Evolutionary conservation across 345 rosid genomes (phyloP).

Genomic region (Firmiana major): DNA sequence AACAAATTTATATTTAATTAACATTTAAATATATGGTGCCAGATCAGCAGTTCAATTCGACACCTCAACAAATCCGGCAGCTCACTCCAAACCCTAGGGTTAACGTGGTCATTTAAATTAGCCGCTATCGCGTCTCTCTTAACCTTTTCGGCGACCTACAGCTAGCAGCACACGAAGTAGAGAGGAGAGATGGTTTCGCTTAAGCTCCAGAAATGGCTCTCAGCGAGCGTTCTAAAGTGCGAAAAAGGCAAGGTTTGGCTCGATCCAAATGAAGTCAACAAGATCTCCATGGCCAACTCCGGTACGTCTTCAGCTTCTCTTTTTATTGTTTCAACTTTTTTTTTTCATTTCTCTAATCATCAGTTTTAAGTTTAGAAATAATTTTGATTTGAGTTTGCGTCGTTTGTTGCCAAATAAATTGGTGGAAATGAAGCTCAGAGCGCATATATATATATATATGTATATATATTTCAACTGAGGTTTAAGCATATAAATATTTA

Average conservation of each 20-base stretch:
- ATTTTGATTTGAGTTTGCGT: neutral
- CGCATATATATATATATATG: no score
- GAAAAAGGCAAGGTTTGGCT: slow-evolving; percentile 21
- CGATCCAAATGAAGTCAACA: slow-evolving; percentile 21
- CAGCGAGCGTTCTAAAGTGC: slow-evolving; percentile 21
- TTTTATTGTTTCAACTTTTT: neutral
- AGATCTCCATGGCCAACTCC: slow-evolving; percentile 23
- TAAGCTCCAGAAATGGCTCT: slow-evolving; percentile 23
- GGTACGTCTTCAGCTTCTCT: slow-evolving; percentile 5
- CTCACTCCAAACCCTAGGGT: slow-evolving; percentile 10
- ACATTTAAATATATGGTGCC: no score
- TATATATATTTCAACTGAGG: neutral
- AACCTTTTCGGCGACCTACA: neutral
- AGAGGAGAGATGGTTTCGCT: slow-evolving; percentile 19
- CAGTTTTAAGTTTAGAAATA: neutral
- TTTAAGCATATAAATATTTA: neutral
- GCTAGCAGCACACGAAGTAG: neutral
- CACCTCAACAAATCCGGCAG: neutral
- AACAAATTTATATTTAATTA: no score
- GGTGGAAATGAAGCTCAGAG: neutral
- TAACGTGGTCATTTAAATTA: neutral
- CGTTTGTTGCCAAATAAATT: neutral
- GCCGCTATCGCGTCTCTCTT: neutral
- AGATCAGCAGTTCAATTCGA: no score
- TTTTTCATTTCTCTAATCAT: neutral